Base-by-base conservation (phyloP, 2,329 filamentous ascomycete genomes). In the Elsinoe batatas region DNA sequence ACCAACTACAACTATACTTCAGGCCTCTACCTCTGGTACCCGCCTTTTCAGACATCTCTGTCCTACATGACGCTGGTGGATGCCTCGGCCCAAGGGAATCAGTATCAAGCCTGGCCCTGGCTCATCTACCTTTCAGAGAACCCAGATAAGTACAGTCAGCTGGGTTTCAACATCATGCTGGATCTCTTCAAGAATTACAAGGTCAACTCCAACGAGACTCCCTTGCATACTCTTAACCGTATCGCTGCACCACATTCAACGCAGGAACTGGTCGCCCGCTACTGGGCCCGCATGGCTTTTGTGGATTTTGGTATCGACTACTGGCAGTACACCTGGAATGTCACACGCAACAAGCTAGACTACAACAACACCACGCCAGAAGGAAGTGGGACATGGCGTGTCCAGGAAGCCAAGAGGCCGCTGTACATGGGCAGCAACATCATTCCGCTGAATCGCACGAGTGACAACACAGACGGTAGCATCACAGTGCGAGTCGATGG, bases 201-300 rank as follows among this genome's bases (percentile, higher is more conserved):
- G 49, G 61, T 63, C 17, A 64, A 69, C 46, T 76, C 74, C 63
- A 74, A 78, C 60, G 75, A 78, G 62, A 77, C 75, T 0, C 76
- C 76, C 1, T 68, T 79, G 17, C 75, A 78, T 54, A 68, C 71
- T 1, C 66, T 78, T 1, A 65, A 71, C 15, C 69, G 74, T 17
- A 64, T 78, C 0, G 6, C 63, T 61, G 32, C 18, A 15, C 17
- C 17, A 1, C 8, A 8, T 7, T 64, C 63, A 15, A 65, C 69
- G 13, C 71, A 72, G 17, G 68, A 65, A 7, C 66, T 79, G 7
- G 71, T 79, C 6, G 75, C 70, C 2, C 65, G 68, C 13, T 79
- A 79, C 65, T 78, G 76, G 76, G 76, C 76, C 1, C 71, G 71
- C 57, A 79, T 79, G 76, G 76, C 76, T 3, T 76, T 73, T 58